These are phyloP conservation scores for Mycotypha africana DNA, from an alignment of 371 early-diverging fungal genomes.

Conservation along the genomic window DNA sequence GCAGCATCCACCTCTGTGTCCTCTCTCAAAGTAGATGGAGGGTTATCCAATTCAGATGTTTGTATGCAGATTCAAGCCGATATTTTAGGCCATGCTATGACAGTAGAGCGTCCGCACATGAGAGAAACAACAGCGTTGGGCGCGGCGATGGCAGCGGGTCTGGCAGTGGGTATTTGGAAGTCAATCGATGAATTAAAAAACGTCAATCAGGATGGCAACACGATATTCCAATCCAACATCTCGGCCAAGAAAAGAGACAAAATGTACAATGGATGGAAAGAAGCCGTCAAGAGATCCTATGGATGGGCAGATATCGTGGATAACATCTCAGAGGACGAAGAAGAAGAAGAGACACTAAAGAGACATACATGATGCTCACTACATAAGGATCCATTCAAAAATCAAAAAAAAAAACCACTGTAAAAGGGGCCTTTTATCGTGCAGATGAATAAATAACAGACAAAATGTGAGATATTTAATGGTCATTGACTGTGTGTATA, in stretches of 20 bases:
- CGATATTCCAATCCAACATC: constrained; percentile 42
- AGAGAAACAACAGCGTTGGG: constrained; percentile 93
- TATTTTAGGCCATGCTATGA: constrained; percentile 74
- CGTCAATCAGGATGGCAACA: constrained; percentile 31
- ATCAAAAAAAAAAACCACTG: no score
- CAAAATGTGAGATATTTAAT: no score
- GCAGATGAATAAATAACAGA: no score
- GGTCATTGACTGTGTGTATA: no score
- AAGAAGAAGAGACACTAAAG: no score
- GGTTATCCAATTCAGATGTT: constrained; percentile 83
- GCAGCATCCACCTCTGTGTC: no score
- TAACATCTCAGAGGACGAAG: constrained; percentile 2
- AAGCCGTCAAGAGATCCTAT: constrained; percentile 75
- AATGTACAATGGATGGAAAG: constrained; percentile 76
- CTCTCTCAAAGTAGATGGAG: constrained; percentile 90
- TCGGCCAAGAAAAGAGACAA: constrained; percentile 50
- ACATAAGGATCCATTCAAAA: no score
- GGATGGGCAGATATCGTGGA: constrained; percentile 51
- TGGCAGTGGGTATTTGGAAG: constrained; percentile 85
- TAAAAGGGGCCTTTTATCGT: no score
- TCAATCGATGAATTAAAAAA: constrained; percentile 24
- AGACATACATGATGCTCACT: no score
- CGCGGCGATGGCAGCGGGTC: constrained; percentile 91
- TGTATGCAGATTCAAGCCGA: constrained; percentile 94
- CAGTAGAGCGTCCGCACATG: constrained; percentile 85